These are phyloP conservation scores for Vanrija sp. DNA, from an alignment of 1,284 basidiomycete genomes.

Conservation along the genomic window DNA sequence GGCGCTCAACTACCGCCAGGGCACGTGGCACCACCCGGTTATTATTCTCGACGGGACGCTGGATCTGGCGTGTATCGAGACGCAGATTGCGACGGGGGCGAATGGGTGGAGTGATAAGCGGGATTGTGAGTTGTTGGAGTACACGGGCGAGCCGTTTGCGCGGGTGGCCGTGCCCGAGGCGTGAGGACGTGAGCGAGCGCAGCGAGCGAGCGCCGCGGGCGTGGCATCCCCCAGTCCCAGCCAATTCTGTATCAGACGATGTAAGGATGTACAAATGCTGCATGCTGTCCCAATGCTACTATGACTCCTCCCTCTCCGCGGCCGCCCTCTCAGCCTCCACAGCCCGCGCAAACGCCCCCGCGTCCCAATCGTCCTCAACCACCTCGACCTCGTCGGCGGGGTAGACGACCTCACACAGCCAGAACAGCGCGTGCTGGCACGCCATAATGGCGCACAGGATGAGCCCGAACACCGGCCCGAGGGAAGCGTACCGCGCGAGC, in stretches of 20 bases:
- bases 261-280: too few relatives aligned
- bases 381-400: conserved; percentile 45
- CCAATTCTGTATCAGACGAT: too few relatives aligned
- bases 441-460: conserved; percentile 51
- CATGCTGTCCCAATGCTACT: too few relatives aligned
- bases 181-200: background rate
- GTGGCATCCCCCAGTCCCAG: too few relatives aligned
- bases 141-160: conserved; percentile 32
- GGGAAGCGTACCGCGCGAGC: conserved; percentile 59
- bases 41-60: conserved; percentile 44
- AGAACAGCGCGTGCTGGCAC: conserved; percentile 49
- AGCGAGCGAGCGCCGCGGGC: too few relatives aligned
- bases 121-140: conserved; percentile 47
- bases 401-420: conserved; percentile 35
- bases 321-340: too few relatives aligned
- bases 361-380: conserved; percentile 28
- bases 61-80: conserved; percentile 49
- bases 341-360: conserved; percentile 16
- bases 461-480: conserved; percentile 50
- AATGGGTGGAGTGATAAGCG: conserved; percentile 30
- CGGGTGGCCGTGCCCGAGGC: conserved; percentile 28
- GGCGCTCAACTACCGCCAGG: conserved; percentile 75
- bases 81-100: conserved; percentile 42
- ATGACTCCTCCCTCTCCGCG: background rate
- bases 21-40: conserved; percentile 65